Conservation (phyloP, 441 rosid species). For the Populus hybrid region DNA sequence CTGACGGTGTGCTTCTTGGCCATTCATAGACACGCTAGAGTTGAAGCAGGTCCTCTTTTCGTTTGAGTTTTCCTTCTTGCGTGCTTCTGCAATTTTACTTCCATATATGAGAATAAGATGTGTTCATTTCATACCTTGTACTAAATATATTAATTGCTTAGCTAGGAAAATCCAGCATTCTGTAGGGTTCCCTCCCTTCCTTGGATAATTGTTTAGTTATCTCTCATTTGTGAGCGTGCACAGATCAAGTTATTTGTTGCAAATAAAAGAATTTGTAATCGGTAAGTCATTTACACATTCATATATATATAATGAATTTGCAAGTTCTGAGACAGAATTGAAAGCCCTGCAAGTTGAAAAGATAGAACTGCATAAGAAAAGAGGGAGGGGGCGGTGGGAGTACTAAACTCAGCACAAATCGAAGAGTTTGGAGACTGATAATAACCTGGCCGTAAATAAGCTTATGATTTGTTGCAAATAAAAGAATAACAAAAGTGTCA, state of each 20-base stretch:
- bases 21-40: conserved; percentile 23
- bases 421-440: background rate
- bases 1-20: conserved; percentile 38
- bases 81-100: background rate
- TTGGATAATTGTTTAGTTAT: no score
- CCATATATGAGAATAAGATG: background rate
- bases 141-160: background rate
- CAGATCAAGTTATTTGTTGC: no score
- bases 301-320: background rate
- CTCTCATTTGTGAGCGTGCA: no score
- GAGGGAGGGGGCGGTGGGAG: background rate
- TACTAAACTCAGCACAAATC: background rate
- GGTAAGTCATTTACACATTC: no score
- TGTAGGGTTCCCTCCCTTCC: no score
- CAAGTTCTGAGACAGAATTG: background rate
- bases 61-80: conserved; percentile 9
- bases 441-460: background rate
- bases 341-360: background rate
- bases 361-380: background rate
- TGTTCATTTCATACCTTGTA: background rate
- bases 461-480: background rate
- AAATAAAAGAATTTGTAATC: no score
- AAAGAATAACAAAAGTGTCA: background rate
- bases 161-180: background rate
- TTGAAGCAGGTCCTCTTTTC: conserved; percentile 31